Conservation (phyloP, 441 rosid genomes). For the Arabidopsis lyrata region DNA sequence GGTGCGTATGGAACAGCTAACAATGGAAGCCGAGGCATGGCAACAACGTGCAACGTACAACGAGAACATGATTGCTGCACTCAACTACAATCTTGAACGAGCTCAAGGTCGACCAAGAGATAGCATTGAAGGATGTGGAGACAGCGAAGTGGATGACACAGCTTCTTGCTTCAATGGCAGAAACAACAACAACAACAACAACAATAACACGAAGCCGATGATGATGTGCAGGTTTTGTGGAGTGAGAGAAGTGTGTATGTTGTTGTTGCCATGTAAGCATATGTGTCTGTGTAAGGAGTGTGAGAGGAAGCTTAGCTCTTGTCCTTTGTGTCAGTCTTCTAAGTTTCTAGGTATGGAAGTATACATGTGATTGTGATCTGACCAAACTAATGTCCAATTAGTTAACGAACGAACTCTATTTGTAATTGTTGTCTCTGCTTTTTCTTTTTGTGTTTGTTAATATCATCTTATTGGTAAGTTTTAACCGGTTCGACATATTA, state of each 20-base stretch:
- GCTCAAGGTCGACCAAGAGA: constrained; percentile 72
- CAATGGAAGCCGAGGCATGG: constrained; percentile 81
- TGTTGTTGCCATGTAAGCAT: constrained; percentile 95
- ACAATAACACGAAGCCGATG: constrained; percentile 50
- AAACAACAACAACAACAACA: constrained; percentile 53
- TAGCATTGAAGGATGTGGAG: constrained; percentile 91
- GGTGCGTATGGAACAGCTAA: constrained; percentile 70
- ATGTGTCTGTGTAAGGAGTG: constrained; percentile 93
- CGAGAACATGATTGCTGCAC: constrained; percentile 75
- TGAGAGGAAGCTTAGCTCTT: constrained; percentile 80
- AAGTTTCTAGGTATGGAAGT: constrained; percentile 84
- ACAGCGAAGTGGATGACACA: constrained; percentile 90
- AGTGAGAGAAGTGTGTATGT: constrained; percentile 75
- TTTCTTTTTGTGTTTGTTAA: constrained; percentile 12
- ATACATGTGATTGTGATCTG: constrained; percentile 56
- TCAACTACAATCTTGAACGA: constrained; percentile 74
- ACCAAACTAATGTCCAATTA: constrained; percentile 30
- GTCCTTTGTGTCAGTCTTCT: constrained; percentile 82
- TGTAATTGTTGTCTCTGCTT: background rate
- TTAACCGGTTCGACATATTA: background rate
- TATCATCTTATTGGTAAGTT: background rate
- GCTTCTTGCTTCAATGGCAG: constrained; percentile 87
- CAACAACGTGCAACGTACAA: constrained; percentile 74
- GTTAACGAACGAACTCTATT: constrained; percentile 33
- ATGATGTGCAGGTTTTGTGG: constrained; percentile 82